phyloP scores from a whole-genome alignment of 2,329 filamentous ascomycete genomes.

The Paraphoma sp. region DNA sequence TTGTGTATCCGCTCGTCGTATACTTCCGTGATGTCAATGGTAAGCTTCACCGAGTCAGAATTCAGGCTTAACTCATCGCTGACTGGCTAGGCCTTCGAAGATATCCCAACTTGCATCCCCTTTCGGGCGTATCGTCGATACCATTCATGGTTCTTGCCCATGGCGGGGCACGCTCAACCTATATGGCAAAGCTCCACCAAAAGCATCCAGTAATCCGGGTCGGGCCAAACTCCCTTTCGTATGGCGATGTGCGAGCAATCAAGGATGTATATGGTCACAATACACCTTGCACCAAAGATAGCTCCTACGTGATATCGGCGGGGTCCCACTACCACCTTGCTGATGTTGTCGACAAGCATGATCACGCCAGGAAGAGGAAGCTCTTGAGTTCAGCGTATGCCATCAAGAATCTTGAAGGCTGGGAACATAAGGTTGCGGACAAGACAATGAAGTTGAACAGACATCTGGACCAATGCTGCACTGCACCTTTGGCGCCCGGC shows the following conservation, averaged over 20 bases:
- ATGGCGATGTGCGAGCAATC: constrained; percentile 45
- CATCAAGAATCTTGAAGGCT: constrained; percentile 60
- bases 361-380: constrained; percentile 61
- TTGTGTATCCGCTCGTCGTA: constrained; percentile 49
- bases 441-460: constrained; percentile 55
- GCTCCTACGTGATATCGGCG: constrained; percentile 54
- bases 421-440: constrained; percentile 63
- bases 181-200: constrained; percentile 55
- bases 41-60: constrained; percentile 8
- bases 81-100: constrained; percentile 49
- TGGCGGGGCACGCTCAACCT: constrained; percentile 52
- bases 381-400: constrained; percentile 60
- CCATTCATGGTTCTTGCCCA: constrained; percentile 57
- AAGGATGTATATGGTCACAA: constrained; percentile 61
- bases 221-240: constrained; percentile 41
- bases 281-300: constrained; percentile 59
- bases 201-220: constrained; percentile 52
- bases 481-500: constrained; percentile 38
- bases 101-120: constrained; percentile 55
- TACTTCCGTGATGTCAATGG: constrained; percentile 57
- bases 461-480: constrained; percentile 54
- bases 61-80: neutral
- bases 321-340: constrained; percentile 61
- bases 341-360: constrained; percentile 59
- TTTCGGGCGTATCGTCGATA: constrained; percentile 57